Conservation (phyloP, 2,329 filamentous ascomycete species). For the Aphanoascus verrucosus region DNA sequence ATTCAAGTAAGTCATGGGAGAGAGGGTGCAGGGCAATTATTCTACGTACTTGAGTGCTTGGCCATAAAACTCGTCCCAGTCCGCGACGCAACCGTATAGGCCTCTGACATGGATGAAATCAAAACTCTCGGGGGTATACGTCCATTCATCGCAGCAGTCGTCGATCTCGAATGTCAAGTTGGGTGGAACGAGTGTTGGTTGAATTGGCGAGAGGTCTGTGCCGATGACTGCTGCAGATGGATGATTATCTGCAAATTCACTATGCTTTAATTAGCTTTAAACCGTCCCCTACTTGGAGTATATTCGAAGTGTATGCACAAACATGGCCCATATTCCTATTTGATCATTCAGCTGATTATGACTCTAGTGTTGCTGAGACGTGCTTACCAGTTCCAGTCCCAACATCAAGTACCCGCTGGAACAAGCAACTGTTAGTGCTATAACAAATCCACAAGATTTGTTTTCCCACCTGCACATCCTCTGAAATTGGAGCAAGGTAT, state of each 20-base stretch:
- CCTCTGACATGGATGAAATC: constrained; percentile 36
- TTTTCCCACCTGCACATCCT: constrained; percentile 21
- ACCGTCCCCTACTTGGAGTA: neutral
- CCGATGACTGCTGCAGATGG: constrained; percentile 43
- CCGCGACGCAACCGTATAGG: constrained; percentile 27
- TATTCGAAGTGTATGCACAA: neutral
- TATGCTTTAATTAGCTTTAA: constrained; percentile 2
- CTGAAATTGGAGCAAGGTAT: constrained; percentile 29
- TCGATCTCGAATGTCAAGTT: constrained; percentile 28
- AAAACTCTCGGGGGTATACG: constrained; percentile 28
- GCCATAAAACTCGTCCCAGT: constrained; percentile 27
- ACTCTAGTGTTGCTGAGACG: too few species aligned
- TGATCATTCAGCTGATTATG: too few species aligned
- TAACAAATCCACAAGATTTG: neutral
- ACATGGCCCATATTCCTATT: constrained; percentile 13
- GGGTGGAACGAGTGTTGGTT: constrained; percentile 20
- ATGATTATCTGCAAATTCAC: constrained; percentile 29
- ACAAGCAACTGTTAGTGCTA: constrained; percentile 16
- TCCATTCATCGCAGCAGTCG: constrained; percentile 29
- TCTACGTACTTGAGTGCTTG: constrained; percentile 18
- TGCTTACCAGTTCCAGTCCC: constrained; percentile 17
- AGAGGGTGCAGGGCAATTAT: neutral
- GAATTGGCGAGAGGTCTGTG: constrained; percentile 30
- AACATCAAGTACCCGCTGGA: constrained; percentile 17
- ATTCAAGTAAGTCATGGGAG: neutral